Evolutionary conservation across 805 yeast genomes (phyloP).

Genomic region (Sugiyamaella lignohabitans): DNA sequence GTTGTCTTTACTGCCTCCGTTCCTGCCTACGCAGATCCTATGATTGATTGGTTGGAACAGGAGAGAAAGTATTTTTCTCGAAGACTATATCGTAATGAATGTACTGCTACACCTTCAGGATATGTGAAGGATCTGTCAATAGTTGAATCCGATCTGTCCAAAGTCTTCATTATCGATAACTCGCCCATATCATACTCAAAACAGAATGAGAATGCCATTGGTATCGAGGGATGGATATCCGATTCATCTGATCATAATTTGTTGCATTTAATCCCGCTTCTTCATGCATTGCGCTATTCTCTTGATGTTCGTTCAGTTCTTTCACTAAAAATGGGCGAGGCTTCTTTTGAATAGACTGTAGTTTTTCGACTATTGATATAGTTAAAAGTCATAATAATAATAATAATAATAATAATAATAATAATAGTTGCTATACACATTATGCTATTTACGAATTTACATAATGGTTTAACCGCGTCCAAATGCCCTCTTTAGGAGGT

Average conservation of each 20-base stretch:
- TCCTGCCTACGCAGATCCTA: slow-evolving; percentile 94
- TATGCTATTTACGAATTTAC: slow-evolving; percentile 9
- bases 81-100: slow-evolving; percentile 72
- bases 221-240: slow-evolving; percentile 96
- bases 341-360: slow-evolving; percentile 39
- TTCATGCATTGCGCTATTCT: slow-evolving; percentile 67
- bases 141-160: slow-evolving; percentile 52
- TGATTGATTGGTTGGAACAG: slow-evolving; percentile 82
- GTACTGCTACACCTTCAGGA: slow-evolving; percentile 70
- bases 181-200: slow-evolving; percentile 83
- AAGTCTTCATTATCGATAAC: slow-evolving; percentile 78
- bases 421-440: too few species aligned
- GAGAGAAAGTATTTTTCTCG: slow-evolving; percentile 48
- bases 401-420: not conserved
- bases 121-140: slow-evolving; percentile 69
- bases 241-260: slow-evolving; percentile 89
- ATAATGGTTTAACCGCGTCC: slow-evolving; percentile 12
- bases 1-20: slow-evolving; percentile 94
- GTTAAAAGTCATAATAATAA: not conserved
- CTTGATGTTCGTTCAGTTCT: slow-evolving; percentile 78
- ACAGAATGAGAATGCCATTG: slow-evolving; percentile 72
- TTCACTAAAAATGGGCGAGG: slow-evolving; percentile 68
- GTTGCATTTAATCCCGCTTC: slow-evolving; percentile 71
- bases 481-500: slow-evolving; percentile 9
- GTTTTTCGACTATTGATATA: too few species aligned